A percentile compares a stretch with the other conserved stretches of the same genome.
These are phyloP conservation scores for Exophiala dermatitidis DNA, from an alignment of 2,329 filamentous ascomycete species.

Conservation along the genomic window DNA sequence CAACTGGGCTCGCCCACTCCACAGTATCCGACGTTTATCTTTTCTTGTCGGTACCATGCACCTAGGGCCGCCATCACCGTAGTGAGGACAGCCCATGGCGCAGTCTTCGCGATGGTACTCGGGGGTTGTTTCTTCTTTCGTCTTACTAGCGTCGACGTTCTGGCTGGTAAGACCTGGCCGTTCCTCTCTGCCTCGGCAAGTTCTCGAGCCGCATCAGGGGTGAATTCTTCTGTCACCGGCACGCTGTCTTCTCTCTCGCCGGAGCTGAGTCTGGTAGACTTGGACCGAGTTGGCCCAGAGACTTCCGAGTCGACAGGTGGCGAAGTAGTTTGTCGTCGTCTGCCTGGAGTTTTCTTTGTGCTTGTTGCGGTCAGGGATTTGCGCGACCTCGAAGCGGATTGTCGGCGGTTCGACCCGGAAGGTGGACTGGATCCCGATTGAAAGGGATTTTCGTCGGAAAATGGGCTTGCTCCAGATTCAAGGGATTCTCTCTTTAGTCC, in stretches of 20 bases:
- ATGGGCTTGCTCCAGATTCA: constrained; percentile 54
- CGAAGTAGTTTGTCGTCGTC: constrained; percentile 47
- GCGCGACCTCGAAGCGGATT: constrained; percentile 43
- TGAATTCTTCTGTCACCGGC: constrained; percentile 84
- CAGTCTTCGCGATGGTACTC: constrained; percentile 51
- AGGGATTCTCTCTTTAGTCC: constrained; percentile 39
- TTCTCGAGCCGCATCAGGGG: constrained; percentile 79
- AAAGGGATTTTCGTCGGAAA: constrained; percentile 87
- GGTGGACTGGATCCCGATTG: constrained; percentile 73
- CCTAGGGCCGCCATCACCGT: constrained; percentile 65
- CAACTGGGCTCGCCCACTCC: constrained; percentile 65
- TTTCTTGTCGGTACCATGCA: constrained; percentile 86
- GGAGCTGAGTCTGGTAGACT: constrained; percentile 35
- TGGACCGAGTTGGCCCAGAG: constrained; percentile 52
- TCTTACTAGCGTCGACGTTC: constrained; percentile 33
- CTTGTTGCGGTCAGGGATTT: constrained; percentile 30
- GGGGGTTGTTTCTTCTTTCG: constrained; percentile 41
- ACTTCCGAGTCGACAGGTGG: constrained; percentile 46
- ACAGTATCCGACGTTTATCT: constrained; percentile 92
- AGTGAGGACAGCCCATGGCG: constrained; percentile 63
- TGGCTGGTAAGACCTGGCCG: constrained; percentile 23
- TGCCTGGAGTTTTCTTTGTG: constrained; percentile 20
- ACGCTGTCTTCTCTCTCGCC: constrained; percentile 41
- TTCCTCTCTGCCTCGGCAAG: constrained; percentile 54
- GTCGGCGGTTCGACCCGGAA: constrained; percentile 43